Evolutionary conservation across 257 asterid species (phyloP), one percentile per base, ranked within the genome.

Genomic region (Craterostigma plantagineum): DNA sequence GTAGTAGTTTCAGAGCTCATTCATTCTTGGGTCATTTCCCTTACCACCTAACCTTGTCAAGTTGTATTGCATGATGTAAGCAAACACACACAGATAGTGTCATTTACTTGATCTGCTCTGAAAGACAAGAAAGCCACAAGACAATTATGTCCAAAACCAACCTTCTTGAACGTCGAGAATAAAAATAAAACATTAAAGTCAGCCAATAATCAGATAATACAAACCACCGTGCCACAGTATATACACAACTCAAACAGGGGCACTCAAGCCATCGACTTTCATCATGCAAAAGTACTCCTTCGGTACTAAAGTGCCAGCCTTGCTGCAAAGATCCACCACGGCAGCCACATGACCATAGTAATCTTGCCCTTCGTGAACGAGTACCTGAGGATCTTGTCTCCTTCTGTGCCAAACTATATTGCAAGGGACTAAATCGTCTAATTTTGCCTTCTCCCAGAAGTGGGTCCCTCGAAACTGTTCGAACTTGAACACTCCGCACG

Each of bases 311-410:
- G 77, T 72, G 45, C 95, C 98, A 43, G 71, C 92, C 72, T 74
- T 82, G 23, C 82, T 61, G 64, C 95, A 87, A 11, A 87, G 62
- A 68, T 76, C 92, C 50, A 87, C 82, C 42, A 87, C 85, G 7
- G 79, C 95, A 0, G 95, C 93, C 4, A 82, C 86, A 40, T 55
- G 95, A 0, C 98, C 95, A 15, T 87, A 87, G 49, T 58, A 79
- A n/a, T 43, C 49, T 7, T 93, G 78, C 11, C 95, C 92, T 49
- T 58, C 59, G 35, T 87, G 64, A 15, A 61, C 11, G 7, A 87
- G 95, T 13, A 76, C 46, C 0, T 62, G 65, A 10, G 85, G 79
- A 65, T 87, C 98, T 51, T 82, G 98, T 27, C 70, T 67, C 27
- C 95, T 68, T 37, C 70, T 70, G 46, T 9, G 55, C 98, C 95